These are phyloP conservation scores for Physcomitrellopsis africana DNA, from an alignment of 225 moss, liverwort and hornwort species.

Conservation along the genomic window DNA sequence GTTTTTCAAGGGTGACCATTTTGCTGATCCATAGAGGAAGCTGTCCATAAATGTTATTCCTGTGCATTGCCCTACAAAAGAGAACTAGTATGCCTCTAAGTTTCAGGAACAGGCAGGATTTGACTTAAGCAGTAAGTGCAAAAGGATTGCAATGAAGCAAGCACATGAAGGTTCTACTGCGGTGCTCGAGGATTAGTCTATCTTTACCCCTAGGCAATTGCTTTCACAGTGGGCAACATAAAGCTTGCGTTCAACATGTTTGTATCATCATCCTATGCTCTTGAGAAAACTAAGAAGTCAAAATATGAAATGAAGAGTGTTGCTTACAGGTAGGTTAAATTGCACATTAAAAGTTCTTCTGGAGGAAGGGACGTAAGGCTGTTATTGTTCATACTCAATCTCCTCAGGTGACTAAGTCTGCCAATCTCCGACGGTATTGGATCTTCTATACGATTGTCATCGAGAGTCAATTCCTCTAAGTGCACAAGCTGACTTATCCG, in stretches of 20 bases:
- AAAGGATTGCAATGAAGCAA: not conserved
- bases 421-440: slow-evolving; percentile 42
- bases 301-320: not conserved
- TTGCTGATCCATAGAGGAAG: slow-evolving; percentile 46
- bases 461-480: slow-evolving; percentile 36
- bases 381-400: slow-evolving; percentile 41
- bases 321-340: slow-evolving; percentile 43
- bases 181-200: not conserved
- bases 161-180: not conserved
- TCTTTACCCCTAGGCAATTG: not conserved
- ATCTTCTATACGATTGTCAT: slow-evolving; percentile 30
- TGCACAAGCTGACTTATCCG: slow-evolving; percentile 34
- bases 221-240: not conserved
- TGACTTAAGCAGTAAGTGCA: slow-evolving; percentile 5
- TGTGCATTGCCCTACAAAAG: slow-evolving; percentile 39
- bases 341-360: slow-evolving; percentile 40
- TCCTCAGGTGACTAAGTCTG: slow-evolving; percentile 29
- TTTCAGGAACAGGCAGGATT: slow-evolving; percentile 31
- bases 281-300: not conserved
- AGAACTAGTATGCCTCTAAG: slow-evolving; percentile 27
- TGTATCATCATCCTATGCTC: not conserved
- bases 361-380: slow-evolving; percentile 40
- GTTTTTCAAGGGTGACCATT: slow-evolving; percentile 31
- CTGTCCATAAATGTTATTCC: slow-evolving; percentile 35
- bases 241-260: not conserved